phyloP scores from a whole-genome alignment of 108 stramenopile species.

The Nitzschia palea region DNA sequence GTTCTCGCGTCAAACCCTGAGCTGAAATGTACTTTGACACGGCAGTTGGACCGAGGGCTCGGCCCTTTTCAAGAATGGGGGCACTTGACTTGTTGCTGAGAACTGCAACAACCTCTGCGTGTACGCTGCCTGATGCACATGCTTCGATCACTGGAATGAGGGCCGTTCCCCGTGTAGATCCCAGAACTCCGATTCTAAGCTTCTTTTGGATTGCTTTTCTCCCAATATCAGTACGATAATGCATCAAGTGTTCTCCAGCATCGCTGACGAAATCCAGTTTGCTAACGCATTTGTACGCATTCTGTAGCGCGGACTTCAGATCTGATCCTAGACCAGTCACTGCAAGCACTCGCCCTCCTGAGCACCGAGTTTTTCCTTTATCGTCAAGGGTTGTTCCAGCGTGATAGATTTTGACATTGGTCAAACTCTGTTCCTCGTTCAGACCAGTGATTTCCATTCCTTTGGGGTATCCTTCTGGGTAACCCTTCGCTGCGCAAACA shows the following conservation, averaged over 20 bases:
- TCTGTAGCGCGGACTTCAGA: slow-evolving; percentile 78
- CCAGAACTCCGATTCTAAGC: slow-evolving; percentile 91
- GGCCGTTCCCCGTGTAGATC: slow-evolving; percentile 94
- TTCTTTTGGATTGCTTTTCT: slow-evolving; percentile 75
- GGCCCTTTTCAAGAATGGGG: slow-evolving; percentile 90
- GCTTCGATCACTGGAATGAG: slow-evolving; percentile 95
- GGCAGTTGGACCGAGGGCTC: slow-evolving; percentile 82
- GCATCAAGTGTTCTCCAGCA: slow-evolving; percentile 55
- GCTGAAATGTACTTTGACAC: slow-evolving; percentile 77
- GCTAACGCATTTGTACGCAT: slow-evolving; percentile 85
- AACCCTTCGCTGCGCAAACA: slow-evolving; percentile 94
- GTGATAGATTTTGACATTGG: slow-evolving; percentile 91
- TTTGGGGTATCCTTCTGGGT: slow-evolving; percentile 93
- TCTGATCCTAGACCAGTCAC: slow-evolving; percentile 88
- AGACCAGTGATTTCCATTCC: slow-evolving; percentile 92
- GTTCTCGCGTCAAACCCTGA: slow-evolving; percentile 80
- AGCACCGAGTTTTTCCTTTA: slow-evolving; percentile 67
- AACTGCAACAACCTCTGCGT: slow-evolving; percentile 92
- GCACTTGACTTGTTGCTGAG: slow-evolving; percentile 86
- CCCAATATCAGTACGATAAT: slow-evolving; percentile 87
- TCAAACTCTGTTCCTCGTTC: slow-evolving; percentile 55
- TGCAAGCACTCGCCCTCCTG: slow-evolving; percentile 96
- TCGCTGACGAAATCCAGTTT: slow-evolving; percentile 60
- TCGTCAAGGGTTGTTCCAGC: slow-evolving; percentile 88
- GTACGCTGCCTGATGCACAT: slow-evolving; percentile 64